Conservation (phyloP, 2,329 filamentous ascomycete genomes). For the Ceratocystis diversiconidia region DNA sequence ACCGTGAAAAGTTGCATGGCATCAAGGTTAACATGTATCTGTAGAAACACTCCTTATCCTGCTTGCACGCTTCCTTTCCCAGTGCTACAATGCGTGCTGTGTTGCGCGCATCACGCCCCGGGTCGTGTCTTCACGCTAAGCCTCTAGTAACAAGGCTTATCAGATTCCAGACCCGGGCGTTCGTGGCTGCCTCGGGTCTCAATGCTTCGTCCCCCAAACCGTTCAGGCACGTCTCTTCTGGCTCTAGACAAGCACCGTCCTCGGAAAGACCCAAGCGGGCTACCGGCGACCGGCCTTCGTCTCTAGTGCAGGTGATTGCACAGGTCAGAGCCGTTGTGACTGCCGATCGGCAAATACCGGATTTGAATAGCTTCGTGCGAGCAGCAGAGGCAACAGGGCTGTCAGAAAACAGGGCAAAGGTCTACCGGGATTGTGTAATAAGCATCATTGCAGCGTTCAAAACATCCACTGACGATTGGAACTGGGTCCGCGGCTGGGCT, state of each 20-base stretch:
- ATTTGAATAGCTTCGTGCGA: constrained; percentile 9
- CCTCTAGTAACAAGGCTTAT: neutral
- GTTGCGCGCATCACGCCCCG: neutral
- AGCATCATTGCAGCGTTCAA: constrained; percentile 9
- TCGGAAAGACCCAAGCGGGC: neutral
- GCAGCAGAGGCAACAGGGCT: constrained; percentile 1
- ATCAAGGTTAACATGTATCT: neutral
- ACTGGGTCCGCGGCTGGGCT: constrained; percentile 7
- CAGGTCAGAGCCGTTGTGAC: constrained; percentile 4
- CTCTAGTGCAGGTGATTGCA: neutral
- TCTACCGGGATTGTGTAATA: constrained; percentile 9
- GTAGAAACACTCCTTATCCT: neutral
- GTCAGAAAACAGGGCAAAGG: constrained; percentile 8
- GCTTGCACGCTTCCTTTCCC: neutral
- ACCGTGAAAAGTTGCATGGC: neutral
- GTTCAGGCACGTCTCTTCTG: no score
- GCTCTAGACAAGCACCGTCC: neutral
- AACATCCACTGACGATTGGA: constrained; percentile 10
- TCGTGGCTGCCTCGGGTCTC: neutral
- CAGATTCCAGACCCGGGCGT: neutral
- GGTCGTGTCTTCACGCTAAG: neutral
- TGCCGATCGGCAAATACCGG: neutral
- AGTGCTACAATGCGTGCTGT: neutral
- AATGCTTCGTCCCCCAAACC: neutral
- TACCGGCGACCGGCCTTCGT: neutral